Conservation (phyloP, 148 eudicot species). For the Persicaria tinctoria region DNA sequence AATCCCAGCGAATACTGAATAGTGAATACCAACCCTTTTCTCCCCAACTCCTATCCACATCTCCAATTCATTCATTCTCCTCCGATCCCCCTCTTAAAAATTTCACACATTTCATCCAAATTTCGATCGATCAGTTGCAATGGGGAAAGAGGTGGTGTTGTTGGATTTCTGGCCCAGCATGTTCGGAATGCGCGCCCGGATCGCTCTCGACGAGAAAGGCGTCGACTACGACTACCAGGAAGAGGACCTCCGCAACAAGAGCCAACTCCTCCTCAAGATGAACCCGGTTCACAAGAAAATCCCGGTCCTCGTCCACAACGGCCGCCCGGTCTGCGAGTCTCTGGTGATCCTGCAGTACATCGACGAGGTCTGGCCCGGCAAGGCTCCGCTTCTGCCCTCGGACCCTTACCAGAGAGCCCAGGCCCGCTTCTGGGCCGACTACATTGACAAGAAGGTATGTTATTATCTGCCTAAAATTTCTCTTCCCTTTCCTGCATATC, state of each 20-base stretch:
- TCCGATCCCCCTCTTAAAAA: too few species aligned
- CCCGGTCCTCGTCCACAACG: conserved; percentile 9
- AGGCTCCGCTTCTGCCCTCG: not conserved
- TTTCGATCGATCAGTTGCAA: too few species aligned
- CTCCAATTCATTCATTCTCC: too few species aligned
- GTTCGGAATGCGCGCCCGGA: too few species aligned
- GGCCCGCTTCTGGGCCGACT: not conserved
- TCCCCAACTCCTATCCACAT: too few species aligned
- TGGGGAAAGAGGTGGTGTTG: conserved; percentile 17
- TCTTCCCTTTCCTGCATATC: too few species aligned
- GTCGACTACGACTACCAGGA: conserved; percentile 8
- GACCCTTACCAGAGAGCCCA: not conserved
- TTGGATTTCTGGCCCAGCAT: conserved; percentile 26
- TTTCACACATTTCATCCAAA: too few species aligned
- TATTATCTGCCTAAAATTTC: too few species aligned
- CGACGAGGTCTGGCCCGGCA: conserved; percentile 12
- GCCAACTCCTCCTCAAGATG: too few species aligned
- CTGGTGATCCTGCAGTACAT: conserved; percentile 7
- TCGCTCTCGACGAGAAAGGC: not conserved
- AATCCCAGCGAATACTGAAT: too few species aligned
- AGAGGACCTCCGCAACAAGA: not conserved
- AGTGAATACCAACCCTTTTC: too few species aligned
- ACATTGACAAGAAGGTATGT: conserved; percentile 6
- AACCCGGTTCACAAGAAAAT: not conserved
- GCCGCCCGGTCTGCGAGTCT: conserved; percentile 9